Percentiles rank a stretch among this genome's conserved stretches.
Conservation (phyloP, 768 basidiomycete genomes). For the Trametes maxima region DNA sequence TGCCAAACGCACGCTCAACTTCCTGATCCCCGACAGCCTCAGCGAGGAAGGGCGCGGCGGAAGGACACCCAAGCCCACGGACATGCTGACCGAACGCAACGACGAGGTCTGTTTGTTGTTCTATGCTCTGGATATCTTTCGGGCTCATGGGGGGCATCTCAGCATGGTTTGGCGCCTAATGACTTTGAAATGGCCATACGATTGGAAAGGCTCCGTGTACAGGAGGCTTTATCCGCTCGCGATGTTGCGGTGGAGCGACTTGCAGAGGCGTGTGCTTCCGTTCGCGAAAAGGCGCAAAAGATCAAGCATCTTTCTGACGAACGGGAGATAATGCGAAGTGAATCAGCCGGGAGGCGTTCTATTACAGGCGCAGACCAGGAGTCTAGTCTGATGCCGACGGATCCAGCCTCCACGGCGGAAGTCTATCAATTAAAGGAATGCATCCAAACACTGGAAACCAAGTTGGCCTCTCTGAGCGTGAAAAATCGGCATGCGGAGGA, state of each 20-base stretch:
- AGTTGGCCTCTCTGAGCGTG: constrained; percentile 18
- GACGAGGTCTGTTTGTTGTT: not conserved
- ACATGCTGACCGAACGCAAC: not conserved
- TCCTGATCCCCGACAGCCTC: not conserved
- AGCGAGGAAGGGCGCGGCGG: not conserved
- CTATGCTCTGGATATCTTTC: not conserved
- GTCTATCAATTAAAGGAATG: constrained; percentile 40
- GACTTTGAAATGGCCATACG: constrained; percentile 15
- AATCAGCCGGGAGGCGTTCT: not conserved
- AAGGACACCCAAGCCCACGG: not conserved
- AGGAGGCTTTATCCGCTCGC: constrained; percentile 62
- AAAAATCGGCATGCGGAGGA: constrained; percentile 22
- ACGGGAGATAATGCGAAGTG: constrained; percentile 36
- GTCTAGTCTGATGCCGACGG: not conserved
- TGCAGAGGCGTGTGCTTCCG: constrained; percentile 57
- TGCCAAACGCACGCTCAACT: not conserved
- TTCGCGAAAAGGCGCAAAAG: constrained; percentile 59
- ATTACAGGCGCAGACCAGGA: too few species aligned
- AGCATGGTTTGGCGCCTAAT: not conserved
- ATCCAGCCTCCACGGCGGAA: not conserved
- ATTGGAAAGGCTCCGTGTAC: constrained; percentile 34
- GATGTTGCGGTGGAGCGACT: constrained; percentile 63
- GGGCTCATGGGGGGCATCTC: not conserved
- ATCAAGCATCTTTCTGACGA: constrained; percentile 47
- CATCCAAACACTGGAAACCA: constrained; percentile 36